Evolutionary conservation across 139 green algal genomes (phyloP), one percentile per base, ranked within the genome.

Genomic region (Chlamydomonas schloesseri): DNA sequence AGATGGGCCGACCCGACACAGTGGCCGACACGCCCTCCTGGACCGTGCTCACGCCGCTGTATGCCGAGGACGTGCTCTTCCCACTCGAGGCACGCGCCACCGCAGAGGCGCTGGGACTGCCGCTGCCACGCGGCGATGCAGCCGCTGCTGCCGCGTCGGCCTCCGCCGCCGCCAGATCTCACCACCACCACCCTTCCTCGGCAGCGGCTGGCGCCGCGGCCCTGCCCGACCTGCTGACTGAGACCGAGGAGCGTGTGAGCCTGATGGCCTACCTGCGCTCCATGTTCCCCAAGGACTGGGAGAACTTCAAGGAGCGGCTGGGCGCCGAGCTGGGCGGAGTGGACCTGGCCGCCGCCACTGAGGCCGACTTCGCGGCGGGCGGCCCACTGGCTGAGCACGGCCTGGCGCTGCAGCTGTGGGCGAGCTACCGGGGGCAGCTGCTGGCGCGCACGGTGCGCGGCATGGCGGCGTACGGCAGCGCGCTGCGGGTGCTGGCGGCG

Each of bases 401-500:
- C 29, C 68, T 86, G 33, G 68, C 67, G 53, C 68, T 86, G 67
- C 80, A 77, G 65, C 68, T 86, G 53, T 86, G 80, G 80, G 80
- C 67, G 31, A 71, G 50, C 31, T 94, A 96, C 89, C 86, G 96
- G 4, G 95, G 94, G 23, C 96, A 98, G 89, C 91, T 96, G 82
- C 92, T 98, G 62, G 84, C 94, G 14, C 91, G 96, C 69, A 97
- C 96, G 20, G 94, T 98, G 24, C 77, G 82, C 28, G 93, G 94
- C 75, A 95, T 96, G 93, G 95, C 95, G 93, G 69, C 79, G 18
- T 96, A 96, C 71, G 89, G 89, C 36, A 83, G 87, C 15, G 95
- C 93, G 28, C 88, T 98, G 73, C 64, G 62, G 21, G 87, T 82
- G 60, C 71, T 88, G 37, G 80, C 74, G 28, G 74, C 82, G 53